Conservation (phyloP, 129 eudicot genomes). For the Heracleum sosnowskyi region DNA sequence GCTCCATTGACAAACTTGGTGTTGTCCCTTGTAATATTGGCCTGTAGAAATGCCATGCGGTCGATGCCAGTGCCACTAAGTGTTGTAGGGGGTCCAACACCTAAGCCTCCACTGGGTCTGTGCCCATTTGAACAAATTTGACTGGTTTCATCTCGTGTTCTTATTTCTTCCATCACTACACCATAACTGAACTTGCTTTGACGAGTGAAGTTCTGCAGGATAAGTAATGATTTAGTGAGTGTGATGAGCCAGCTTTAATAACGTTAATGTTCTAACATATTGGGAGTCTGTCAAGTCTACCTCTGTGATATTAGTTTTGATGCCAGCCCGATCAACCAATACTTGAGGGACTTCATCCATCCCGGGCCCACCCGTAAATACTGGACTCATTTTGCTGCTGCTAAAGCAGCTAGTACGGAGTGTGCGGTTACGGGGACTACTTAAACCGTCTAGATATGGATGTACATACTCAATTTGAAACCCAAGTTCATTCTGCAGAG, state of each 20-base stretch:
- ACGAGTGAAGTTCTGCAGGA: conserved; percentile 65
- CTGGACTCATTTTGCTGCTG: conserved; percentile 86
- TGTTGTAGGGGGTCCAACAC: conserved; percentile 95
- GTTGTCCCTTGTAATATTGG: conserved; percentile 86
- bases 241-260: neutral
- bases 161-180: conserved; percentile 83
- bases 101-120: conserved; percentile 72
- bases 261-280: no score
- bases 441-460: conserved; percentile 71
- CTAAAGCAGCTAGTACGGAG: conserved; percentile 73
- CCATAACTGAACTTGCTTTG: conserved; percentile 96
- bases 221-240: neutral
- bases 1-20: conserved; percentile 87
- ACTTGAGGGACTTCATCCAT: conserved; percentile 76
- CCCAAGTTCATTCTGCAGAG: conserved; percentile 81
- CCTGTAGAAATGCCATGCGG: conserved; percentile 82
- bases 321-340: conserved; percentile 83
- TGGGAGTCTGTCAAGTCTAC: conserved; percentile 21
- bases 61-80: conserved; percentile 88
- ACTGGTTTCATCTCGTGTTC: conserved; percentile 48
- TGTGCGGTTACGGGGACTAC: conserved; percentile 67
- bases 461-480: conserved; percentile 83
- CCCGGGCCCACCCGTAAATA: conserved; percentile 93
- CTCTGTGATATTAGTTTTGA: conserved; percentile 90
- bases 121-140: conserved; percentile 52